Evolutionary conservation across 305 asterid species (phyloP), one percentile per base, ranked within the genome.

Genomic region (Galium porrigens): DNA sequence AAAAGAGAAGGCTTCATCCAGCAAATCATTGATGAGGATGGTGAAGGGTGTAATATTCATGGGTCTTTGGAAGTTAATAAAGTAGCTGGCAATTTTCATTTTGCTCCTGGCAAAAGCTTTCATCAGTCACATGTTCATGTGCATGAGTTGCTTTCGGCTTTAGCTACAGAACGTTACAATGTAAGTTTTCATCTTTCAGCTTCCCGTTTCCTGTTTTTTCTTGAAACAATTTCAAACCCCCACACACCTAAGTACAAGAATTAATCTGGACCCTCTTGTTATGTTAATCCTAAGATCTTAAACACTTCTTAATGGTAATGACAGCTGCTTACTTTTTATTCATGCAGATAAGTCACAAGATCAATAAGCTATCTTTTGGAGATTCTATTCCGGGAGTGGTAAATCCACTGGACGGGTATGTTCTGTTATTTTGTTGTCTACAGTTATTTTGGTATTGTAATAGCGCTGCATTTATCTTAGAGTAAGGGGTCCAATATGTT

Each of bases 31-130:
- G 97, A 83, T 67, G 99, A 92, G 77, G 88, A 79, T 55, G 99
- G 99, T 70, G 99, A 92, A 84, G 99, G 99, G 56, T 92, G 99
- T 78, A 89, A 85, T 77, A 87, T 92, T 75, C 94, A 92, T 64
- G 99, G 99, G 70, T 83, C 95, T 70, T 76, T 92, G 72, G 99
- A 82, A 82, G 96, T 92, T 58, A 92, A 92, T 78, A 87, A 81
- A 79, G 99, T 92, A 75, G 99, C 99, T 68, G 99, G 99, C 70
- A 92, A 84, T 79, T 85, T 92, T 65, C 99, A 92, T 78, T 84
- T 92, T 80, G 74, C 86, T 65, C 79, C 88, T 11, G 99, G 99
- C 58, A 92, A 87, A 85, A 87, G 96, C 83, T 76, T 92, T 79
- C 87, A 77, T 72, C 94, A 85, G 32, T 74, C 86, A 54, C 76